Conservation (phyloP, 345 rosid genomes). For the Mallotus nudiflorus region DNA sequence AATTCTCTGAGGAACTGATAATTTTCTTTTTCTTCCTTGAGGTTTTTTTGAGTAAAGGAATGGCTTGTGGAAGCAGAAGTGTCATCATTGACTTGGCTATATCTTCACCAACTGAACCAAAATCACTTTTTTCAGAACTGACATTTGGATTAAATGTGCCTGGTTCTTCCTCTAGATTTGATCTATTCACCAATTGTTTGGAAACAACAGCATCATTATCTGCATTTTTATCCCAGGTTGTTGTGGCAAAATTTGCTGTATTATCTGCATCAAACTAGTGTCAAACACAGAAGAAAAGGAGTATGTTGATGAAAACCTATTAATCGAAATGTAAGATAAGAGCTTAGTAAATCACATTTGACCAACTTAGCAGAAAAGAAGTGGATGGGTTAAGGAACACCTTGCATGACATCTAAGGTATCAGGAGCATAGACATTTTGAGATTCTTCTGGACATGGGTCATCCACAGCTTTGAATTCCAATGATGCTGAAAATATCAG, state of each 20-base stretch:
- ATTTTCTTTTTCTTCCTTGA: conserved; percentile 45
- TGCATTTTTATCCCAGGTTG: conserved; percentile 20
- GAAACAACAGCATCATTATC: conserved; percentile 26
- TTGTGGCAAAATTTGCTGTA: conserved; percentile 30
- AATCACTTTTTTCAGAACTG: conserved; percentile 45
- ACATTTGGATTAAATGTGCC: conserved; percentile 38
- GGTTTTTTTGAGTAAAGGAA: conserved; percentile 64
- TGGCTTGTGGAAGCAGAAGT: conserved; percentile 84
- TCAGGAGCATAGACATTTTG: conserved; percentile 48
- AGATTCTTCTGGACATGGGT: conserved; percentile 32
- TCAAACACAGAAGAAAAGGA: conserved; percentile 19
- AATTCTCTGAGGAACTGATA: conserved; percentile 21
- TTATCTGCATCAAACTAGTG: conserved; percentile 41
- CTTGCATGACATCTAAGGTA: conserved; percentile 55
- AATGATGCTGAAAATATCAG: conserved; percentile 14
- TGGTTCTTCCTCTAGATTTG: conserved; percentile 44
- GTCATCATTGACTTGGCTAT: conserved; percentile 74
- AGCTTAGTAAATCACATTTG: conserved; percentile 16
- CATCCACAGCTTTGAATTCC: conserved; percentile 34
- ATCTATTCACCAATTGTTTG: conserved; percentile 43
- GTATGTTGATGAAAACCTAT: conserved; percentile 14
- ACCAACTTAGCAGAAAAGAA: conserved; percentile 7
- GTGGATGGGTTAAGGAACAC: conserved; percentile 35
- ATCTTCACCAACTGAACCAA: conserved; percentile 59
- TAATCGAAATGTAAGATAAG: conserved; percentile 14